phyloP scores from a whole-genome alignment of 306 rosid genomes.

The Quercus ilex region DNA sequence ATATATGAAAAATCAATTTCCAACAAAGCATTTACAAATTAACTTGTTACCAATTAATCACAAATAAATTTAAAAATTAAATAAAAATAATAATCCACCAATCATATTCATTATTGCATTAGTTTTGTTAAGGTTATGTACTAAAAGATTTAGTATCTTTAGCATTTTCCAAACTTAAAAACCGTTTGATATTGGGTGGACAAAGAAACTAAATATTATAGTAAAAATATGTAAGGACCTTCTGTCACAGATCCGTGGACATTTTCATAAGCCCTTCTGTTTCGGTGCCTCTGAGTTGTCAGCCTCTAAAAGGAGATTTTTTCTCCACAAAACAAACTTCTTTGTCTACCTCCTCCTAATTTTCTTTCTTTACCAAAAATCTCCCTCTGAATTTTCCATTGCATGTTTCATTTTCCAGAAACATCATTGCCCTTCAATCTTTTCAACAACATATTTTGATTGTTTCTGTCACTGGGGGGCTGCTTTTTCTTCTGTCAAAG shows the following conservation, averaged over 20 bases:
- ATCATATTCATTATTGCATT: no score
- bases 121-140: no score
- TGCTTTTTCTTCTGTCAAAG: no score
- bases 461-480: no score
- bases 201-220: neutral
- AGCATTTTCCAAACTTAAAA: neutral
- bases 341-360: neutral
- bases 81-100: no score
- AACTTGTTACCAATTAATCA: no score
- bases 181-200: neutral
- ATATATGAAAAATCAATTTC: no score
- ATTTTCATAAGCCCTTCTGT: slow-evolving; percentile 29
- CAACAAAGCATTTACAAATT: no score
- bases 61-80: no score
- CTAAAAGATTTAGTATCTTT: no score
- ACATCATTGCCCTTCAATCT: neutral
- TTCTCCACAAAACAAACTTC: slow-evolving; percentile 41
- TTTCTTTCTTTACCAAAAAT: slow-evolving; percentile 22
- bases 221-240: neutral
- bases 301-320: slow-evolving; percentile 52
- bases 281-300: slow-evolving; percentile 38
- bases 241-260: neutral
- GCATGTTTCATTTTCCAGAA: neutral
- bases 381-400: slow-evolving; percentile 12
- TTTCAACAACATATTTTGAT: neutral